phyloP scores from a whole-genome alignment of 306 rosid genomes.

The Gastrolobium villosum region DNA sequence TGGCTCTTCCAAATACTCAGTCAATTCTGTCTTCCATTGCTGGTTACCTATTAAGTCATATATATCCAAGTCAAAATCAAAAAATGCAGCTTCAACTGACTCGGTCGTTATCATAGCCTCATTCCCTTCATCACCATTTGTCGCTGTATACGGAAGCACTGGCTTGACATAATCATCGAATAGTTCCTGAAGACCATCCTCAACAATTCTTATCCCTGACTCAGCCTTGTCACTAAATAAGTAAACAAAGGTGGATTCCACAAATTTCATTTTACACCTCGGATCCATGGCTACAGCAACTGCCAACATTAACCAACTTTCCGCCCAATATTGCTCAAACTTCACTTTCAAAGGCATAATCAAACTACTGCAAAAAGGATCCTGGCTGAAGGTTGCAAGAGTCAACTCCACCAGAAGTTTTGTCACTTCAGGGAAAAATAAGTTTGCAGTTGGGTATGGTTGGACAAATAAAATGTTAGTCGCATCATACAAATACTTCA shows the following conservation, averaged over 20 bases:
- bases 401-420: constrained; percentile 73
- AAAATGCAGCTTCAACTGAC: too few species aligned
- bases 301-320: constrained; percentile 77
- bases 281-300: constrained; percentile 91
- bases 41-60: constrained; percentile 73
- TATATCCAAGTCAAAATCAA: too few species aligned
- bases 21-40: constrained; percentile 74
- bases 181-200: constrained; percentile 74
- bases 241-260: constrained; percentile 73
- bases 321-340: constrained; percentile 86
- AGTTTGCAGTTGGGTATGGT: constrained; percentile 77
- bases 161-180: constrained; percentile 69
- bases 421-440: constrained; percentile 73
- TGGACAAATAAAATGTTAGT: constrained; percentile 69
- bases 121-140: constrained; percentile 57
- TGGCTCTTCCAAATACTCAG: constrained; percentile 84
- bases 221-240: constrained; percentile 81
- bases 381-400: constrained; percentile 66
- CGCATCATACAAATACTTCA: constrained; percentile 80
- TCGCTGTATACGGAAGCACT: constrained; percentile 63
- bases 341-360: constrained; percentile 72
- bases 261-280: constrained; percentile 81
- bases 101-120: constrained; percentile 59
- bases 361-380: constrained; percentile 67
- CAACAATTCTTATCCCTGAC: constrained; percentile 68